These are phyloP conservation scores for Rostrohypoxylon terebratum DNA, from an alignment of 495 filamentous ascomycete species.

Conservation along the genomic window DNA sequence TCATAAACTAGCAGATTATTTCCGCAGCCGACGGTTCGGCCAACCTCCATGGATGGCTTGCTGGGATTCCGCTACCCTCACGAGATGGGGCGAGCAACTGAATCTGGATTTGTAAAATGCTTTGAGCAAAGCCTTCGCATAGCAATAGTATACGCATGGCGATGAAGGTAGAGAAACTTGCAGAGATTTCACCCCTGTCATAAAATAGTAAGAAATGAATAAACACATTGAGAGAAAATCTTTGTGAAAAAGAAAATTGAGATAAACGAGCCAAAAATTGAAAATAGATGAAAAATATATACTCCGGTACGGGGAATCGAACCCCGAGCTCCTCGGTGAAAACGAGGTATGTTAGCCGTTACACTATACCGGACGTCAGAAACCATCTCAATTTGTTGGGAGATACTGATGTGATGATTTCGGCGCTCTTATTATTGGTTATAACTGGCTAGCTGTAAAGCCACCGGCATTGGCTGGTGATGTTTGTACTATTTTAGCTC, in stretches of 20 bases:
- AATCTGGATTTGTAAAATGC: not conserved
- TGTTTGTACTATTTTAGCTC: slow-evolving; percentile 17
- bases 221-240: not conserved
- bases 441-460: slow-evolving; percentile 3
- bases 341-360: slow-evolving; percentile 63
- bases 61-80: not conserved
- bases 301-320: slow-evolving; percentile 64
- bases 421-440: not conserved
- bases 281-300: slow-evolving; percentile 14
- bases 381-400: not conserved
- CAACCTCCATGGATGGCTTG: not conserved
- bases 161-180: too few relatives aligned
- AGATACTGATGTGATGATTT: slow-evolving; percentile 1
- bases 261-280: not conserved
- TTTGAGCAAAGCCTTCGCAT: too few relatives aligned
- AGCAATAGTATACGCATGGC: too few relatives aligned
- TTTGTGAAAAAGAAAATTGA: not conserved
- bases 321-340: slow-evolving; percentile 65
- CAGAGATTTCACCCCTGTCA: too few relatives aligned
- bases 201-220: not conserved
- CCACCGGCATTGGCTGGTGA: slow-evolving; percentile 1
- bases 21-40: not conserved
- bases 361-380: slow-evolving; percentile 57
- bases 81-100: not conserved
- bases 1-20: not conserved